Evolutionary conservation across 257 asterid genomes (phyloP).

Genomic region (Handroanthus guayacan): DNA sequence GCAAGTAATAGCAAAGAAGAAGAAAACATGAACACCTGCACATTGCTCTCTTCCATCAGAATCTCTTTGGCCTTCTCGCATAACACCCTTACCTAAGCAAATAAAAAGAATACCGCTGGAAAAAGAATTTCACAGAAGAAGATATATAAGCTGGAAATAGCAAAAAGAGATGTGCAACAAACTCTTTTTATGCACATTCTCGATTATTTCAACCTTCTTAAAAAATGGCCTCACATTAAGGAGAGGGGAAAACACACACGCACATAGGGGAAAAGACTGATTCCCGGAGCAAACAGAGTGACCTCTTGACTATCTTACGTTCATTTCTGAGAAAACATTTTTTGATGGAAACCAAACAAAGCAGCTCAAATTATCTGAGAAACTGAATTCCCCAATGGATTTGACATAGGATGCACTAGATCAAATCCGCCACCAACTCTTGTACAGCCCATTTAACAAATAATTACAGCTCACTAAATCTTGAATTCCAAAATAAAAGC

Average conservation of each 20-base stretch:
- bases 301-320: background rate
- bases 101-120: conserved; percentile 21
- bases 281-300: background rate
- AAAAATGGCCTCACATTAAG: background rate
- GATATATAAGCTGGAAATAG: background rate
- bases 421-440: background rate
- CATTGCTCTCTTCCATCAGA: conserved; percentile 79
- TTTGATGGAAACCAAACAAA: background rate
- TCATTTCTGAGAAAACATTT: background rate
- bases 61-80: conserved; percentile 85
- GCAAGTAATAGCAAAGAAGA: conserved; percentile 4
- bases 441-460: background rate
- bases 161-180: background rate
- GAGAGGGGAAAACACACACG: background rate
- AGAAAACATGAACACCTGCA: conserved; percentile 55
- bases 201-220: background rate
- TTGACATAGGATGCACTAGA: conserved; percentile 14
- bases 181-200: background rate
- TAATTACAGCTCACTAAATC: conserved; percentile 26
- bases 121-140: conserved; percentile 6
- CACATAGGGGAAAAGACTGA: background rate
- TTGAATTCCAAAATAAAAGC: conserved; percentile 16
- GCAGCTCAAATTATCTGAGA: conserved; percentile 12
- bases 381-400: conserved; percentile 10
- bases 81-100: conserved; percentile 63